A percentile compares a stretch with the other conserved stretches of the same genome.
Conservation (phyloP, 768 basidiomycete species). For the Ramaria sp. region DNA sequence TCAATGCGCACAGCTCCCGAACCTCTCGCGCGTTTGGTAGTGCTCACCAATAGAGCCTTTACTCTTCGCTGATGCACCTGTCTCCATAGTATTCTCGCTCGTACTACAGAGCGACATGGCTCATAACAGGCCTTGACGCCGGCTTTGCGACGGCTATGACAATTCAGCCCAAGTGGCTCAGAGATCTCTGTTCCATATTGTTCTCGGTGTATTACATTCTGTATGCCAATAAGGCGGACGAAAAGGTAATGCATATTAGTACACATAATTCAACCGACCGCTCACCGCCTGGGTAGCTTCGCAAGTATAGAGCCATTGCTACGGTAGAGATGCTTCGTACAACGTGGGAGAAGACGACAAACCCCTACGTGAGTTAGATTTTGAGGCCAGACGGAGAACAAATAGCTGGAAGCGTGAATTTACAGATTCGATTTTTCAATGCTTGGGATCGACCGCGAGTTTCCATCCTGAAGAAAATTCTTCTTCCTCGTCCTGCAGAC, state of each 20-base stretch:
- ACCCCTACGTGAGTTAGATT: conserved; percentile 63
- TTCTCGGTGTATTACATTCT: conserved; percentile 87
- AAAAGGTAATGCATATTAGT: conserved; percentile 56
- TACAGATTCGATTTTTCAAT: conserved; percentile 57
- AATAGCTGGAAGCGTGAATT: conserved; percentile 6
- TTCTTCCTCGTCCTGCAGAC: conserved; percentile 69
- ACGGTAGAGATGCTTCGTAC: conserved; percentile 92
- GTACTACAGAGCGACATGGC: conserved; percentile 95
- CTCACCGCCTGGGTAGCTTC: conserved; percentile 43
- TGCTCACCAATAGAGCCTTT: conserved; percentile 18
- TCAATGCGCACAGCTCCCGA: conserved; percentile 59
- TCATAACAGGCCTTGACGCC: conserved; percentile 88
- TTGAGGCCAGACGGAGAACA: neutral
- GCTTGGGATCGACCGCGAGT: conserved; percentile 45
- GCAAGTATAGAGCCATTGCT: conserved; percentile 83
- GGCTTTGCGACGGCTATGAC: conserved; percentile 95
- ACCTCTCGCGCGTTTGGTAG: conserved; percentile 77
- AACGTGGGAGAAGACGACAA: conserved; percentile 95
- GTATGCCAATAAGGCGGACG: conserved; percentile 86
- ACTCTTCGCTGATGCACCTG: conserved; percentile 2
- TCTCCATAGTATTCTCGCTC: conserved; percentile 69
- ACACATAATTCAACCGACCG: neutral
- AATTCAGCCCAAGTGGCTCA: conserved; percentile 84
- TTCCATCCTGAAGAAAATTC: conserved; percentile 58
- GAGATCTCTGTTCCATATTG: conserved; percentile 74